These are phyloP conservation scores for Petasospora rhodanensis DNA, from an alignment of 1,139 yeast genomes.

Conservation along the genomic window DNA sequence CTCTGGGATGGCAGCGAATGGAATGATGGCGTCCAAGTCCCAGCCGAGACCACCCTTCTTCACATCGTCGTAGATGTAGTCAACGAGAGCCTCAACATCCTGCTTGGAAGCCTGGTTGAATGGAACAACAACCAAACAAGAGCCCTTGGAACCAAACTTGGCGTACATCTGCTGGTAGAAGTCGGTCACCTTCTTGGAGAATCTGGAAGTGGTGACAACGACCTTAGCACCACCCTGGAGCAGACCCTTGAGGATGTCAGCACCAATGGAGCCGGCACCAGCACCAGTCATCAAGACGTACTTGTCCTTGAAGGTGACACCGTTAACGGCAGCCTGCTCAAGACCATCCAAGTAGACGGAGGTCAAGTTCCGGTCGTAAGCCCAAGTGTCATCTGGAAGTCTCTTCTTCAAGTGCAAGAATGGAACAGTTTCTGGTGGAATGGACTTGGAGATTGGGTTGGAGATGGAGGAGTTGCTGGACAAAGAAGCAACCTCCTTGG, in stretches of 20 bases:
- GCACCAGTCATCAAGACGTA: constrained; percentile 95
- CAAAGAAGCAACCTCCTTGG: constrained; percentile 81
- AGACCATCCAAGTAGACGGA: constrained; percentile 81
- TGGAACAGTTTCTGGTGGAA: constrained; percentile 86
- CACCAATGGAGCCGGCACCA: constrained; percentile 98
- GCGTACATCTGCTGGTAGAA: constrained; percentile 93
- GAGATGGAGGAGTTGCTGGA: constrained; percentile 65
- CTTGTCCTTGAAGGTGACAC: constrained; percentile 85
- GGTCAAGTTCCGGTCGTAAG: constrained; percentile 74
- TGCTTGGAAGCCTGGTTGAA: constrained; percentile 96
- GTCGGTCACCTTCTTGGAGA: constrained; percentile 91
- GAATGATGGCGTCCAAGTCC: constrained; percentile 95
- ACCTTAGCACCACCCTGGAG: constrained; percentile 98
- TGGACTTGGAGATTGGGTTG: constrained; percentile 68
- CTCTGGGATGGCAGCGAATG: constrained; percentile 98
- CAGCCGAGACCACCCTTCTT: constrained; percentile 93
- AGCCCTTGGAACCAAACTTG: constrained; percentile 86
- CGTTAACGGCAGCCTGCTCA: constrained; percentile 89
- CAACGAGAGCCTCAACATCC: constrained; percentile 82
- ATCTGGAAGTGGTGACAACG: constrained; percentile 92
- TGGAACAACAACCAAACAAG: constrained; percentile 91
- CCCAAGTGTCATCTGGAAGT: constrained; percentile 71
- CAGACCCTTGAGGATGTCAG: constrained; percentile 91
- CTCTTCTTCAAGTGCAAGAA: constrained; percentile 88
- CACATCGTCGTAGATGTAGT: constrained; percentile 75